Base-by-base conservation (phyloP, 129 eudicot species). In the Apium graveolens region DNA sequence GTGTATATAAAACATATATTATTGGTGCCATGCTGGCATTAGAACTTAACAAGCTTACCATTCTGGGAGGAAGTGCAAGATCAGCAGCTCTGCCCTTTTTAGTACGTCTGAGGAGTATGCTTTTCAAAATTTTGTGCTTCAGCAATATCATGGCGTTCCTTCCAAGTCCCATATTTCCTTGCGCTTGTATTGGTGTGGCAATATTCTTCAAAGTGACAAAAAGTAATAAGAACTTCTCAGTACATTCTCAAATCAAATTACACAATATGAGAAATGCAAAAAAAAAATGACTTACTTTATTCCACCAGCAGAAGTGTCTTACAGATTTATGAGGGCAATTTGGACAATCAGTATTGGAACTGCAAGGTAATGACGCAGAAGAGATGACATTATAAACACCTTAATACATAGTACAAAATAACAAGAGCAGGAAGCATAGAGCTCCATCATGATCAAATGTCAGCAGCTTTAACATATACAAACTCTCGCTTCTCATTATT, bases 291-390 rank as follows among this genome's bases (percentile, higher is more conserved):
- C 93, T 85, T 70, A 94, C 97, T 86, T 57, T 96, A 81, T 96
- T 96, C 99, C 99, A 96, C 99, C 97, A 96, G 86, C 99, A 96
- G 53, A 96, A 96, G 86, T 96, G 99, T 71, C 97, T 84, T 53
- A 92, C 92, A 83, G 89, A 83, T 84, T 86, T 92, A 82, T 96
- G 99, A 73, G 85, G 86, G 80, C 99, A 96, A 66, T 79, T 53
- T 76, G 88, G 82, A 75, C 98, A 95, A 13, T 81, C 84, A 71
- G 87, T 45, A 77, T 90, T 77, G 78, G 93, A 80, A 81, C 96
- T 91, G 90, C 70, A 78, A 81, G 57, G 35, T 12, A 45, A 62
- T 78, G 44, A 78, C 1, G 63, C 42, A 70, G 51, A 72, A 35
- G 37, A 77, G 44, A 32, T 72, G 65, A 83, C 9, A 46, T 43